phyloP scores from a whole-genome alignment of 2,329 filamentous ascomycete genomes.

The Mycocentrospora acerina region DNA sequence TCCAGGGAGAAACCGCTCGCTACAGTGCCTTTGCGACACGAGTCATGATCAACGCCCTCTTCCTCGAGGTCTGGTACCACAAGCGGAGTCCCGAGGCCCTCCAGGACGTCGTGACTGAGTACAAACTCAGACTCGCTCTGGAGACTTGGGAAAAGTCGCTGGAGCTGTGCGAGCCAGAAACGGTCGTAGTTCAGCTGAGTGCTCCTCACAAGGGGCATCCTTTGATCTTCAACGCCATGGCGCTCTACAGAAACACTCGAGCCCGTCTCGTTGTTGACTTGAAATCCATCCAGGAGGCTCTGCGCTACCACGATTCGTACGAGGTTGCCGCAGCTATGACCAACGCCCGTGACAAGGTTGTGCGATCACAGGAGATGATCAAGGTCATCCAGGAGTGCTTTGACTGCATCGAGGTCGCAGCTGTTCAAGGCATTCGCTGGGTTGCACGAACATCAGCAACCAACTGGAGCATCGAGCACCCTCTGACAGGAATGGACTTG shows the following conservation, averaged over 20 bases:
- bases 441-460: slow-evolving; percentile 96
- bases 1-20: slow-evolving; percentile 84
- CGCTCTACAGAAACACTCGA: slow-evolving; percentile 91
- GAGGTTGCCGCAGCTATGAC: slow-evolving; percentile 98
- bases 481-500: slow-evolving; percentile 91
- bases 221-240: slow-evolving; percentile 96
- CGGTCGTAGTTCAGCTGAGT: slow-evolving; percentile 82
- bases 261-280: slow-evolving; percentile 91
- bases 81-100: slow-evolving; percentile 97
- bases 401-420: slow-evolving; percentile 95
- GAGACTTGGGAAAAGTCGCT: slow-evolving; percentile 99
- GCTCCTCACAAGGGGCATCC: slow-evolving; percentile 96
- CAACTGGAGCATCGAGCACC: slow-evolving; percentile 99
- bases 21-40: slow-evolving; percentile 97
- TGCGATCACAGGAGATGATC: slow-evolving; percentile 95
- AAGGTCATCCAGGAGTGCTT: slow-evolving; percentile 98
- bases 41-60: slow-evolving; percentile 98
- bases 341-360: slow-evolving; percentile 87
- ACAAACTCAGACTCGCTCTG: slow-evolving; percentile 90
- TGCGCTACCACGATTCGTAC: slow-evolving; percentile 95
- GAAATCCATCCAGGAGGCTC: slow-evolving; percentile 91
- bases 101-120: slow-evolving; percentile 96
- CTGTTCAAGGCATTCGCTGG: slow-evolving; percentile 93
- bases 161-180: slow-evolving; percentile 88
- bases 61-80: slow-evolving; percentile 98